A percentile compares a stretch with the other conserved stretches of the same genome.
Conservation (phyloP, 75 land plant genomes). For the Picea glauca region DNA sequence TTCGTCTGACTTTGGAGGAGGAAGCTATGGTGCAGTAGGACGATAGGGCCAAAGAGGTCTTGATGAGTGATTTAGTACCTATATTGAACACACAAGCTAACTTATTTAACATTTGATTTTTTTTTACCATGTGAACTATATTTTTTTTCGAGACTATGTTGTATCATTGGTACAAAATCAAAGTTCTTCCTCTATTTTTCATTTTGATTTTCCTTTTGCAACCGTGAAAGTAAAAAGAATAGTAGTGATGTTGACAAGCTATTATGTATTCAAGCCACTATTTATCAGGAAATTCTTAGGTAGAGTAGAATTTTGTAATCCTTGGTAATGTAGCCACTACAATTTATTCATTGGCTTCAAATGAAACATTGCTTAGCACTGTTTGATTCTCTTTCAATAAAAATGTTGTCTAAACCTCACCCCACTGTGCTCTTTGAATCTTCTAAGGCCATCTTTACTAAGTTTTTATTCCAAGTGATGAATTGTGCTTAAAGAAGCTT, state of each 20-base stretch:
- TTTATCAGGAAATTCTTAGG: background rate
- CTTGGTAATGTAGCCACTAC: background rate
- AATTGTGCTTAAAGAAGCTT: no score
- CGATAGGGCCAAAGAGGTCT: no score
- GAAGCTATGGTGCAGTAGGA: no score
- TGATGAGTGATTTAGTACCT: slow-evolving; percentile 13
- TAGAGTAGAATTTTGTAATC: background rate
- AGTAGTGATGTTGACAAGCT: background rate
- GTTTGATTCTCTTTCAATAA: no score
- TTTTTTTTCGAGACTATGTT: background rate
- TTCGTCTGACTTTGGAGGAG: no score
- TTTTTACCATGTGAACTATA: background rate
- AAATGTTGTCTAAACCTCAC: no score
- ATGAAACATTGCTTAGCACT: no score
- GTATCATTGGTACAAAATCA: background rate
- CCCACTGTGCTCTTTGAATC: no score
- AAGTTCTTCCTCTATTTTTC: background rate
- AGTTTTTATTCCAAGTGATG: no score
- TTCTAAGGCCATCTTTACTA: no score
- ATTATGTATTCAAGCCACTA: background rate
- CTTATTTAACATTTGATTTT: background rate
- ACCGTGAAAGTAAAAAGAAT: background rate
- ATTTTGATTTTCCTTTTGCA: background rate
- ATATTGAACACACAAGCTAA: slow-evolving; percentile 3
- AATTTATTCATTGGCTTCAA: no score